Evolutionary conservation across 2,329 filamentous ascomycete genomes (phyloP).

Genomic region (Metarhizium album): DNA sequence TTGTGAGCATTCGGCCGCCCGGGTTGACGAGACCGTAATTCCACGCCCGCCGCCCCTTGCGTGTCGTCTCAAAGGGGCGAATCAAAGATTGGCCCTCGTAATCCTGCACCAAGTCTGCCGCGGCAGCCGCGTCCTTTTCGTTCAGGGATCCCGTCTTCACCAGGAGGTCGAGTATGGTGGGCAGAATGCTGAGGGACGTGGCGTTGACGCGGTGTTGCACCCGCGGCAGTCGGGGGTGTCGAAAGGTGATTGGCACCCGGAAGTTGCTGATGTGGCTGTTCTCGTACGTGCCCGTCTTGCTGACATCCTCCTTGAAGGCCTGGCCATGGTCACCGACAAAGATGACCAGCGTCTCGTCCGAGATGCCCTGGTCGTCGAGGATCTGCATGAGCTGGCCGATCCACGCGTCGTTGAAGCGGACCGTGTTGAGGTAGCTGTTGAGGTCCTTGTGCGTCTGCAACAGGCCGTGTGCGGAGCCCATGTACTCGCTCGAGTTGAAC

Average conservation of each 20-base stretch:
- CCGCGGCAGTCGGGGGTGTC: conserved; percentile 21
- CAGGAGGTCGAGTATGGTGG: conserved; percentile 25
- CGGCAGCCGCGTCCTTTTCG: conserved; percentile 14
- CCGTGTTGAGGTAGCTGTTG: conserved; percentile 21
- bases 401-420: conserved; percentile 22
- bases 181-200: conserved; percentile 23
- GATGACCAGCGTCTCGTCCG: conserved; percentile 23
- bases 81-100: conserved; percentile 26
- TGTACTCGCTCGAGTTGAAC: conserved; percentile 13
- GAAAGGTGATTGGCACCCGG: conserved; percentile 22
- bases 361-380: conserved; percentile 20
- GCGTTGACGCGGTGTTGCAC: conserved; percentile 16
- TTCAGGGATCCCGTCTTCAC: conserved; percentile 21
- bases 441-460: conserved; percentile 13
- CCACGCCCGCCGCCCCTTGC: conserved; percentile 16
- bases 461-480: conserved; percentile 10
- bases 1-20: conserved; percentile 18
- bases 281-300: conserved; percentile 19
- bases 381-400: conserved; percentile 20
- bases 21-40: conserved; percentile 23
- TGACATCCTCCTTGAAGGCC: conserved; percentile 21
- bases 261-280: conserved; percentile 22
- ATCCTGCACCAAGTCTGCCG: conserved; percentile 20
- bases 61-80: conserved; percentile 14
- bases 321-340: conserved; percentile 25